Evolutionary conservation across 345 rosid species (phyloP), one percentile per base, ranked within the genome.

Genomic region (Psidium guajava): DNA sequence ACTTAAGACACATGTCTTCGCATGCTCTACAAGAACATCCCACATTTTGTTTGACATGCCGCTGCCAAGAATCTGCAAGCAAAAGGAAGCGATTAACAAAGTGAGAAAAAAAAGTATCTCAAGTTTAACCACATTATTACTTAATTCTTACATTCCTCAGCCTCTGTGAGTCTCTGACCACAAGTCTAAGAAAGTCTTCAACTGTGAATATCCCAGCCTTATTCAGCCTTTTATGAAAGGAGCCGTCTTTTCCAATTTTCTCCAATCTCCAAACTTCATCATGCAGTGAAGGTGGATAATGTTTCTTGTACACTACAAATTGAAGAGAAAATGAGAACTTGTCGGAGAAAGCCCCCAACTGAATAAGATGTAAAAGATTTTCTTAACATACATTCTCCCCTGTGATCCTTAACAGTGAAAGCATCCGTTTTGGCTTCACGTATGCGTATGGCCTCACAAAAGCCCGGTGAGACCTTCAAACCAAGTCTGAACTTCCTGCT

Each of bases 1-100:
- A 86, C 94, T 91, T 85, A 93, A 88, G 53, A 92, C 93, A 87
- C 99, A 98, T 51, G 99, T 95, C 89, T 93, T 98, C 15, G 99
- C 95, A 91, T 98, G 99, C 86, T 98, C 99, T 69, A 94, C 87
- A 24, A 98, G 97, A 84, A 94, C 89, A 83, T 96, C 99, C 99
- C 99, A 98, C 99, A 96, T 98, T 91, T 97, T 95, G 87, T 98
- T 98, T 28, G 99, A 98, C 99, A 97, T 97, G 69, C 99, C 99
- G 84, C 98, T 96, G 86, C 99, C 99, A 88, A 97, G 98, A 91
- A 96, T 95, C 99, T 97, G 88, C 87, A 80, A 11, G 25, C 55
- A 85, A 69, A 28, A 88, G 82, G 57, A 50, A 69, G 50, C 27
- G 87, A 55, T 84, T 84, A 89, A 40, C 86, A 83, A 56, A n/a